These are phyloP conservation scores for Lodderomyces theae DNA, from an alignment of 1,139 yeast genomes.

Conservation along the genomic window DNA sequence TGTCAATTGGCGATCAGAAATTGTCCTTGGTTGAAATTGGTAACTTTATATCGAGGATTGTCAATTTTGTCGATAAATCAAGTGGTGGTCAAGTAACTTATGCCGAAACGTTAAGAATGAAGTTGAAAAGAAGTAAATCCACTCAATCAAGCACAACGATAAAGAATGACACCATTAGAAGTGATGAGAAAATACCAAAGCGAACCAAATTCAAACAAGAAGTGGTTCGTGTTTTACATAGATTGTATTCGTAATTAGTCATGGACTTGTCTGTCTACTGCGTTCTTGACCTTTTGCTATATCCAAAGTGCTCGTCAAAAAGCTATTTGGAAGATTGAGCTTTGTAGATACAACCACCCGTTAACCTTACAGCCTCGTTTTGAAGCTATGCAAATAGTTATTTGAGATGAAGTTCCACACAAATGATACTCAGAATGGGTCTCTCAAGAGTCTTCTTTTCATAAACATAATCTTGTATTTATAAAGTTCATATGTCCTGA, in stretches of 20 bases:
- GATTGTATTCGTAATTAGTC: constrained; percentile 1
- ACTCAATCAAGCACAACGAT: neutral
- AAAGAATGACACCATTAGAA: neutral
- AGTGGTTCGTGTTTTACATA: neutral
- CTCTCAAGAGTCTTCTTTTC: no score
- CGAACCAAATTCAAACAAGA: neutral
- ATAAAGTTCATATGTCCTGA: no score
- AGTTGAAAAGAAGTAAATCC: constrained; percentile 9
- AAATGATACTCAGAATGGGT: neutral
- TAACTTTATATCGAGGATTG: constrained; percentile 8
- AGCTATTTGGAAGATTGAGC: no score
- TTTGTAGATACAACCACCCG: no score
- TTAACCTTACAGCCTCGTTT: no score
- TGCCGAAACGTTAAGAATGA: constrained; percentile 11
- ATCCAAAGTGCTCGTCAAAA: no score
- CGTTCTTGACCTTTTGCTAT: no score
- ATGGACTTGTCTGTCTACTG: no score
- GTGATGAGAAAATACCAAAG: neutral
- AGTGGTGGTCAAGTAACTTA: constrained; percentile 15
- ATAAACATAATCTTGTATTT: no score
- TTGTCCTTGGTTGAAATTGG: constrained; percentile 10
- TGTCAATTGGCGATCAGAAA: neutral
- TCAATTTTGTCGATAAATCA: constrained; percentile 11
- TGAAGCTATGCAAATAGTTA: no score
- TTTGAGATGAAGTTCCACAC: neutral